Evolutionary conservation across 208 protist genomes (phyloP), one percentile per base, ranked within the genome.

Genomic region (Lotmaria passim): DNA sequence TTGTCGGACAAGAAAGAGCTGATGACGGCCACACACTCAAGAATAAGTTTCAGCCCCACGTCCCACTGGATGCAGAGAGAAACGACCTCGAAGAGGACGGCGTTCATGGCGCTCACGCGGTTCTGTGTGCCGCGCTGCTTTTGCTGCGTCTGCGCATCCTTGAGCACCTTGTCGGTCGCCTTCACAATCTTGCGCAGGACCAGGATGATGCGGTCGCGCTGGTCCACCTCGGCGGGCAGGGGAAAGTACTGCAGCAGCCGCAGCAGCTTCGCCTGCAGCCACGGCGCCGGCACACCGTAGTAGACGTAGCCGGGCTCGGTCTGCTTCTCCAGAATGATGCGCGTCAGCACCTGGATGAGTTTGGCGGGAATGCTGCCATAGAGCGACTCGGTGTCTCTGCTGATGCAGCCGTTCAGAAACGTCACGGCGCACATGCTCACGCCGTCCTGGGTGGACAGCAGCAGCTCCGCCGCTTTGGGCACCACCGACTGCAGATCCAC

Each of bases 191-290:
- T 90, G 28, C 75, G 85, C 51, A 98, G 62, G 15, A 97, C 78
- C 46, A 78, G n/a, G 30, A 87, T 69, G 19, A 87, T 79, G 44
- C 80, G 81, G 52, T 86, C 78, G 48, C 73, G 79, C 47, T 84
- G 69, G 44, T 66, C 55, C 8, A 31, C 46, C 28, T 97, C 94
- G 19, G 68, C 63, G 24, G 98, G 97, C 7, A 86, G 58, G 21
- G 97, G 93, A 73, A 98, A 99, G 62, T 95, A 93, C 71, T 98
- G 97, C 28, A 99, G 84, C 33, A 99, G 86, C 34, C 96, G 93
- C 19, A 99, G 85, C n/a, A 97, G 69, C 78, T 99, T 99, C 36
- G 98, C 90, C 87, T 99, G 98, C 26, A 99, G 86, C 98, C 99
- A 99, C 41, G 99, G 99, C 21, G 95, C 89, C 17, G 98, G 88